A percentile compares a stretch with the other conserved stretches of the same genome.
Conservation (phyloP, 352 stramenopile species). For the Globisporangium canariense region DNA sequence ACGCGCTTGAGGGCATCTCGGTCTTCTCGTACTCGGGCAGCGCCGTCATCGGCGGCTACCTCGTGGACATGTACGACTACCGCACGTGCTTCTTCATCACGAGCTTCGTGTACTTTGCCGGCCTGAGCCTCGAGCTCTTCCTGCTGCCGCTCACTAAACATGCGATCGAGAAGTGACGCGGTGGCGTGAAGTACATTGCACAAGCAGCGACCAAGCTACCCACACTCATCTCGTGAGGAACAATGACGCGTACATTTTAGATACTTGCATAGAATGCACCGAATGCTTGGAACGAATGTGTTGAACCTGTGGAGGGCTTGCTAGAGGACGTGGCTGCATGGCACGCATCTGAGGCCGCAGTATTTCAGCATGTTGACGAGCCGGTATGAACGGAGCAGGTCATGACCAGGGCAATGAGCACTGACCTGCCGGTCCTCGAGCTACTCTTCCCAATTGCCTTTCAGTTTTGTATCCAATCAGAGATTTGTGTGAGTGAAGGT, state of each 20-base stretch:
- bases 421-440: too few relatives aligned
- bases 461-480: background rate
- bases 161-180: conserved; percentile 16
- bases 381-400: too few relatives aligned
- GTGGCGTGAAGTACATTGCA: background rate
- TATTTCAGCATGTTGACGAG: too few relatives aligned
- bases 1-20: conserved; percentile 26
- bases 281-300: too few relatives aligned
- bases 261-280: background rate
- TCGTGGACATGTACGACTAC: conserved; percentile 31
- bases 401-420: too few relatives aligned
- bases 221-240: background rate
- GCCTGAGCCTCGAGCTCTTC: conserved; percentile 22
- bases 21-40: conserved; percentile 32
- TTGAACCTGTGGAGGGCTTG: too few relatives aligned
- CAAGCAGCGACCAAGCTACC: too few relatives aligned
- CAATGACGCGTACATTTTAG: background rate
- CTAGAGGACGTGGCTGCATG: too few relatives aligned
- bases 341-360: too few relatives aligned
- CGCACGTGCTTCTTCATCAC: conserved; percentile 36
- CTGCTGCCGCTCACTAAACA: conserved; percentile 19
- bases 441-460: background rate
- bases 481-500: background rate
- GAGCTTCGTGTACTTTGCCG: conserved; percentile 25
- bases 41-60: conserved; percentile 27